Evolutionary conservation across 176 grass and related monocot genomes (phyloP).

Genomic region (Musa schizocarpa): DNA sequence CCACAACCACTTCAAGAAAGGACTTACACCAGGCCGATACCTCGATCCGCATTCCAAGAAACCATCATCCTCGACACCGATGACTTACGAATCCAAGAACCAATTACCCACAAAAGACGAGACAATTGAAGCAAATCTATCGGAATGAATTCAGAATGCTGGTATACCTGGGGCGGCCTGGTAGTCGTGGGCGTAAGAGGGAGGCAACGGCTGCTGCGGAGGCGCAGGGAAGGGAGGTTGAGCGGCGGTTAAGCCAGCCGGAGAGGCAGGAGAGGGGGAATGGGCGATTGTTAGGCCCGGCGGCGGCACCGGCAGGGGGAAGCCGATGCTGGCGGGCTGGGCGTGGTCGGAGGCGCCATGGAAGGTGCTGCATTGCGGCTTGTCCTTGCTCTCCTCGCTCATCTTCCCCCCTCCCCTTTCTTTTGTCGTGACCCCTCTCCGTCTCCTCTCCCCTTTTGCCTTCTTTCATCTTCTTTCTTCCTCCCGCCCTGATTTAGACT

Average conservation of each 20-base stretch:
- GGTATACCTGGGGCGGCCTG: conserved; percentile 41
- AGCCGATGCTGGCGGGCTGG: conserved; percentile 49
- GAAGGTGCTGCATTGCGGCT: conserved; percentile 56
- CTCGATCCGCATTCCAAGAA: too few species aligned
- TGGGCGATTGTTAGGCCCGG: conserved; percentile 25
- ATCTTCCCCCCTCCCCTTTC: conserved; percentile 9
- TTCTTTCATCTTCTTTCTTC: neutral
- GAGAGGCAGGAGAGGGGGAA: conserved; percentile 3
- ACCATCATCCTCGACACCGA: neutral
- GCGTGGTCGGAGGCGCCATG: conserved; percentile 50
- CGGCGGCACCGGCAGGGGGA: conserved; percentile 58
- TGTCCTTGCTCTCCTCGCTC: conserved; percentile 17
- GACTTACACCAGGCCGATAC: neutral
- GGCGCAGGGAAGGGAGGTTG: neutral
- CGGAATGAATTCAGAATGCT: neutral
- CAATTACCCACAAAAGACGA: neutral
- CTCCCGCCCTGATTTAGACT: neutral
- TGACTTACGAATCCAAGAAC: neutral
- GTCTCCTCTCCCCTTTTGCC: neutral
- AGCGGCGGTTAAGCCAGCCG: conserved; percentile 22
- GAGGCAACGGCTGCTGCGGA: conserved; percentile 14
- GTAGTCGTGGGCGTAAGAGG: conserved; percentile 44
- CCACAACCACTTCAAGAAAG: neutral
- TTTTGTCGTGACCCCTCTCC: neutral
- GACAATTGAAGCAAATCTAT: neutral